Conservation (phyloP, 257 asterid species). For the Marsdenia floribunda region DNA sequence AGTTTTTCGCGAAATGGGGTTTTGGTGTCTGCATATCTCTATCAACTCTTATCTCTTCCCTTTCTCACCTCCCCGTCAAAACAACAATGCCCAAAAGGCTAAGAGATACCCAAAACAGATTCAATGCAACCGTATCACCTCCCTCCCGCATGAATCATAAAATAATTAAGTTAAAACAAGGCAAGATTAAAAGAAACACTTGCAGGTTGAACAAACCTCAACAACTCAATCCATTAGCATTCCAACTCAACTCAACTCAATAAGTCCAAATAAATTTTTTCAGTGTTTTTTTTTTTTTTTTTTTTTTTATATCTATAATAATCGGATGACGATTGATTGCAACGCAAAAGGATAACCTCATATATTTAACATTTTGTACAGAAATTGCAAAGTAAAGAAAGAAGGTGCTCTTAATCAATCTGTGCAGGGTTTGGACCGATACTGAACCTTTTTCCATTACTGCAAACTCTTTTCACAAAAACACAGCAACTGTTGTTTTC, state of each 20-base stretch:
- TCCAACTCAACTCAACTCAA: not conserved
- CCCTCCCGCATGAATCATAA: no score
- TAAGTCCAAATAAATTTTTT: not conserved
- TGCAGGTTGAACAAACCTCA: conserved; percentile 22
- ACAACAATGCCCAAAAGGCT: conserved; percentile 10
- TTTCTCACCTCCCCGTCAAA: conserved; percentile 2
- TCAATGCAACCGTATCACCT: not conserved
- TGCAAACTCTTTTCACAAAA: conserved; percentile 5
- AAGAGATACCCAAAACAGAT: not conserved
- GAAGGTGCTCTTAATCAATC: not conserved
- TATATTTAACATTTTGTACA: not conserved
- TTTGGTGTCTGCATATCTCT: not conserved
- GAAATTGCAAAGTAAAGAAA: conserved; percentile 16
- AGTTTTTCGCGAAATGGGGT: not conserved
- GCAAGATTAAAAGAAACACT: conserved; percentile 1
- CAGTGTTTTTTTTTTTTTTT: not conserved
- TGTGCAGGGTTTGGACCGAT: conserved; percentile 6
- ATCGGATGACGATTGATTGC: conserved; percentile 3
- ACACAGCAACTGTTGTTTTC: conserved; percentile 10
- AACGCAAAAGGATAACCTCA: conserved; percentile 4
- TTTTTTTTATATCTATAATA: no score
- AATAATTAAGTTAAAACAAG: not conserved
- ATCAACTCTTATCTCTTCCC: conserved; percentile 4
- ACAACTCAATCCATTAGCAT: conserved; percentile 5
- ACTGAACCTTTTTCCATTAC: conserved; percentile 2